Base-by-base conservation (phyloP, 2,329 filamentous ascomycete genomes). In the Triangularia verruculosa region DNA sequence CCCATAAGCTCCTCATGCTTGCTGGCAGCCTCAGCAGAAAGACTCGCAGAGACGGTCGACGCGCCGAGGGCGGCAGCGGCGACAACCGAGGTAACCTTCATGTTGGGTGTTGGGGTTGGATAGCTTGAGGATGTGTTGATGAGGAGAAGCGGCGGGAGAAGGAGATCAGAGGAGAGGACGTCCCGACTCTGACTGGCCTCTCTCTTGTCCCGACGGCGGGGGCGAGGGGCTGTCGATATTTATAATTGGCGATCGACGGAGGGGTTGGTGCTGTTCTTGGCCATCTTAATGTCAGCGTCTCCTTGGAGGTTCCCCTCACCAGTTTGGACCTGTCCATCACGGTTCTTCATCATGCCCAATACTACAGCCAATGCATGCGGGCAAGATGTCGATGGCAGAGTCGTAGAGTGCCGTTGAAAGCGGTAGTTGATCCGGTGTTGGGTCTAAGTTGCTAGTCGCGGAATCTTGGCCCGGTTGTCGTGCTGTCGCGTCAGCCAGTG, bases 1-100 rank as follows among this genome's bases (percentile, higher is more conserved):
- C 43, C 59, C 62, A 64, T 64, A 27, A 64, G 25, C 20, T 57
- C 34, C 30, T 64, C 62, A 59, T 61, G 61, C 22, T 34, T 57
- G 30, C 54, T 43, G 25, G 39, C 59, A 8, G 39, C 39, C 22
- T 27, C 30, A 9, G 28, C 51, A 22, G 57, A 30, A n/a, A 12
- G 17, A 15, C 51, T 17, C 52, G 51, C 54, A 5, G 47, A 39
- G 22, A 63, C 55, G 17, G 61, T 28, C 34, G 61, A 27, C 22
- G 61, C 43, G 39, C 55, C 43, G 56, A 58, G 24, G 47, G 56
- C 61, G 51, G 56, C 55, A 43, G 61, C 56, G 54, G 61, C 61
- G 55, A 58, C 59, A 34, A 61, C 51, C 52, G 52, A 47, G 28
- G 59, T 61, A 30, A 56, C 53, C 59, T 63, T 63, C 57, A 60